These are phyloP conservation scores for Colletotrichum sp. DNA, from an alignment of 2,329 filamentous ascomycete species.

Conservation along the genomic window DNA sequence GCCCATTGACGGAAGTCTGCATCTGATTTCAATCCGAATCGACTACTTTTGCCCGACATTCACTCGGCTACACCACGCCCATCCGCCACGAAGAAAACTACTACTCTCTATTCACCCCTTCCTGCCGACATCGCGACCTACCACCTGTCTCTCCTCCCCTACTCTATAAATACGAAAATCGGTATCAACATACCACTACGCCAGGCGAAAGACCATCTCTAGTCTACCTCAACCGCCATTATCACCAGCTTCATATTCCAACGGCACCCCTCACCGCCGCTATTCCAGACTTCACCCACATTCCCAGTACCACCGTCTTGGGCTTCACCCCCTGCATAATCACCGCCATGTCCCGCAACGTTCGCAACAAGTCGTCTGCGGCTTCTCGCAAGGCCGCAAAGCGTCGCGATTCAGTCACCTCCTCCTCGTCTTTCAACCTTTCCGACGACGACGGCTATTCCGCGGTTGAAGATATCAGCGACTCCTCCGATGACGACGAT, in stretches of 20 bases:
- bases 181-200: neutral
- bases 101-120: neutral
- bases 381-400: slow-evolving; percentile 49
- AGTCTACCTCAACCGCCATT: neutral
- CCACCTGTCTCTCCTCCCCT: neutral
- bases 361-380: slow-evolving; percentile 51
- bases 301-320: slow-evolving; percentile 20
- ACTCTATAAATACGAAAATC: neutral
- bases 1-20: slow-evolving; percentile 42
- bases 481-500: slow-evolving; percentile 79
- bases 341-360: slow-evolving; percentile 56
- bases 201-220: neutral
- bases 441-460: slow-evolving; percentile 76
- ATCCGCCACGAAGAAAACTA: neutral
- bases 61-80: slow-evolving; percentile 11
- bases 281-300: slow-evolving; percentile 16
- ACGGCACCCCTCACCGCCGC: neutral
- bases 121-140: neutral
- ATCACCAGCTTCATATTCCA: neutral
- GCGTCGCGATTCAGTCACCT: slow-evolving; percentile 56
- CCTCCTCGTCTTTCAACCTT: slow-evolving; percentile 61
- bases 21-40: slow-evolving; percentile 31
- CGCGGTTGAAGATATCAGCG: slow-evolving; percentile 79
- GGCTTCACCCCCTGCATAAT: slow-evolving; percentile 10
- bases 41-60: slow-evolving; percentile 6